Base-by-base conservation (phyloP, 1,139 yeast species). In the Scheffersomyces titani region DNA sequence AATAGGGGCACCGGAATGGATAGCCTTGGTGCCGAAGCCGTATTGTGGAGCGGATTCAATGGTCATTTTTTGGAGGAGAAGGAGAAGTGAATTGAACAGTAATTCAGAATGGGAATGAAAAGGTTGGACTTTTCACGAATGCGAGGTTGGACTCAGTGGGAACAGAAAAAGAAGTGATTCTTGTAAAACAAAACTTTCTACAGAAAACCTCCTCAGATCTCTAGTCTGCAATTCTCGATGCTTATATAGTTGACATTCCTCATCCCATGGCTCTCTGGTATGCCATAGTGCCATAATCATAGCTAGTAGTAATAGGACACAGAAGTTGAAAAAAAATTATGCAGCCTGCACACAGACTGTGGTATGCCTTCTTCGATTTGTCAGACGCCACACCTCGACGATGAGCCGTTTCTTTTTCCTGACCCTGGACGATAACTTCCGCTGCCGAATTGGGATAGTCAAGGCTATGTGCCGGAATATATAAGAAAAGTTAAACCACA, bases 1-100 rank as follows among this genome's bases (percentile, higher is more conserved):
- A 55, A 85, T 82, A 58, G 85, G 86, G 36, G 93, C 84, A 63
- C 97, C 97, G 46, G 90, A 88, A 73, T 91, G 97, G 66, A 91
- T 88, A 55, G 97, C 97, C 67, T 82, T 82, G 57, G 97, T 90
- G 59, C 90, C 93, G 68, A 90, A 90, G 21, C 82, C 81, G 70
- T 69, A 78, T 52, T 62, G 56, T 51, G 57, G 52, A 30, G 56
- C 19, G 30, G 60, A 53, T 24, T 57, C 60, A 50, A 55, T 54
- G 5, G 62, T 57, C 62, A 60, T 60, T 48, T n/a, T 51, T 48
- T 22, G n/a, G 19, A 13, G 11, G 13, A 13, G 19, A 21, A 20
- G 21, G 22, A 19, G 52, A 54, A 49, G 48, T 53, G 54, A 58
- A 54, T 55, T 57, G 55, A 56, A 57, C 53, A 55, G 58, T 57